Evolutionary conservation across 1,284 basidiomycete genomes (phyloP).

Genomic region (Wallemia mellicola): DNA sequence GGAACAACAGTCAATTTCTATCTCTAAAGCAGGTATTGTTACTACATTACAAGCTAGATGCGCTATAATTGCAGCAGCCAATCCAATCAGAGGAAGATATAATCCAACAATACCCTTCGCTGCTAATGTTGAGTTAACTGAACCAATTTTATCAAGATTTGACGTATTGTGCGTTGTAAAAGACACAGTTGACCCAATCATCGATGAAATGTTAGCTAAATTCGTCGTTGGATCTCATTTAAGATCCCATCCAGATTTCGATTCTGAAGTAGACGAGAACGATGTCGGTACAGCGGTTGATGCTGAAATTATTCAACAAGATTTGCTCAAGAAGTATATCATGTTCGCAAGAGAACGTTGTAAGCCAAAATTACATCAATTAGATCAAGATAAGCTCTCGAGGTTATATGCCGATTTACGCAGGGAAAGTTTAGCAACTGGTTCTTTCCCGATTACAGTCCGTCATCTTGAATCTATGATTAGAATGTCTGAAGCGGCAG

Average conservation of each 20-base stretch:
- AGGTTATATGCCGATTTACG: constrained; percentile 89
- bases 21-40: constrained; percentile 94
- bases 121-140: constrained; percentile 95
- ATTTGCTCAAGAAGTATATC: constrained; percentile 90
- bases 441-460: constrained; percentile 91
- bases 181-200: constrained; percentile 82
- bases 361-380: constrained; percentile 64
- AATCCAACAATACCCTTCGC: constrained; percentile 93
- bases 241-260: constrained; percentile 76
- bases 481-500: constrained; percentile 91
- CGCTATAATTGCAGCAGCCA: constrained; percentile 89
- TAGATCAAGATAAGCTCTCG: constrained; percentile 85
- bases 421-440: constrained; percentile 81
- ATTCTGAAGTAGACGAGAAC: constrained; percentile 56
- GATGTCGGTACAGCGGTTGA: constrained; percentile 65
- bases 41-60: constrained; percentile 89
- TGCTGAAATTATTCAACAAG: constrained; percentile 90
- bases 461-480: constrained; percentile 98
- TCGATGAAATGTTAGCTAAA: constrained; percentile 81
- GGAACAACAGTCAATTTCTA: constrained; percentile 99
- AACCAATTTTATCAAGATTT: constrained; percentile 95
- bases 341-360: constrained; percentile 92
- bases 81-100: constrained; percentile 81
- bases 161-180: constrained; percentile 96
- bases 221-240: constrained; percentile 93